Percentiles rank a stretch among this genome's conserved stretches.
Evolutionary conservation across 495 filamentous ascomycete genomes (phyloP).

Genomic region (Xylaria bambusicola): DNA sequence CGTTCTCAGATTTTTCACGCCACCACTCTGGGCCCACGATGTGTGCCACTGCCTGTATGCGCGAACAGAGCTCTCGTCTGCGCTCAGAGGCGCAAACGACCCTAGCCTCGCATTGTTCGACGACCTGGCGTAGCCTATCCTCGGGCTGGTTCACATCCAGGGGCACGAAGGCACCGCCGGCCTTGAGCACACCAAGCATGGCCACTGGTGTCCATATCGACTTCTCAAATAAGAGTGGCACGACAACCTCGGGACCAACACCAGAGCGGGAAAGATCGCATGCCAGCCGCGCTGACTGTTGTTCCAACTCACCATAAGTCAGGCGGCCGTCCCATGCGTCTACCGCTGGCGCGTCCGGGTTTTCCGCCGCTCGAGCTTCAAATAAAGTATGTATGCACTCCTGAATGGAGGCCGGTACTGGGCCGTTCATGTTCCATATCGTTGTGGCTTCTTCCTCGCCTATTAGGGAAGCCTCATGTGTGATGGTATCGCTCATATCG

Average conservation of each 20-base stretch:
- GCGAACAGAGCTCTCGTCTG: no score
- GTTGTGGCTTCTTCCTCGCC: no score
- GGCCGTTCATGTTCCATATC: no score
- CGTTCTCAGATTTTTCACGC: not conserved
- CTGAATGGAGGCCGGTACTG: no score
- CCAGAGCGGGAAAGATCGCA: constrained; percentile 23
- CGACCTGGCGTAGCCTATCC: constrained; percentile 36
- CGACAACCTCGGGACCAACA: constrained; percentile 50
- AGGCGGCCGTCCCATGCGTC: not conserved
- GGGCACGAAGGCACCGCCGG: constrained; percentile 37
- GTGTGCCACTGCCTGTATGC: no score
- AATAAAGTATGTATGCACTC: no score
- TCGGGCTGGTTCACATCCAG: constrained; percentile 27
- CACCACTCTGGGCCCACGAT: no score
- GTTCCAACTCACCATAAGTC: no score
- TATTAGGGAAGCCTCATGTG: no score
- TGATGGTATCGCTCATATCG: no score
- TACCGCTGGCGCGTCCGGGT: not conserved
- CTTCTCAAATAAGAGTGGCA: constrained; percentile 58
- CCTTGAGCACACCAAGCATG: constrained; percentile 40
- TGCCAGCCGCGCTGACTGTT: no score
- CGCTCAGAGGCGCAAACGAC: not conserved
- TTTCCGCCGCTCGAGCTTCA: no score
- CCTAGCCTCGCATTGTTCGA: constrained; percentile 19
- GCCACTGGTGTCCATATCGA: constrained; percentile 44